These are phyloP conservation scores for Aureobasidium namibiae DNA, from an alignment of 2,329 filamentous ascomycete genomes.

Conservation along the genomic window DNA sequence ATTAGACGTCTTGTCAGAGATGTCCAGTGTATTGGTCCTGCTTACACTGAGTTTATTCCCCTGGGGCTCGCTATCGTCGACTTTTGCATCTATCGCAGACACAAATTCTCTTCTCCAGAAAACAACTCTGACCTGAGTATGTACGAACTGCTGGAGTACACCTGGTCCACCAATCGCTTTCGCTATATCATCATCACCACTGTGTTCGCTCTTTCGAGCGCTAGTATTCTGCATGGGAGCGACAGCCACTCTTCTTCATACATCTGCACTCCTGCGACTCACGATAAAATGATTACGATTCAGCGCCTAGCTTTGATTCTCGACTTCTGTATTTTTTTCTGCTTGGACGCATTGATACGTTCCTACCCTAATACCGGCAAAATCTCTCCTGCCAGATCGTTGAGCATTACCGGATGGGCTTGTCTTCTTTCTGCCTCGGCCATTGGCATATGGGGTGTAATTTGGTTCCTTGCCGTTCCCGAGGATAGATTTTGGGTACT, in stretches of 20 bases:
- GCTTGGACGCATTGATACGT: slow-evolving; percentile 16
- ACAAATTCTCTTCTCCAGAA: slow-evolving; percentile 11
- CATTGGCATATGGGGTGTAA: slow-evolving; percentile 28
- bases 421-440: slow-evolving; percentile 28
- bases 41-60: slow-evolving; percentile 20
- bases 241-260: slow-evolving; percentile 37
- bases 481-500: slow-evolving; percentile 33
- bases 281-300: slow-evolving; percentile 29
- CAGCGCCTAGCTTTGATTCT: slow-evolving; percentile 31
- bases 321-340: slow-evolving; percentile 35
- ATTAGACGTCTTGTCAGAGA: slow-evolving; percentile 33
- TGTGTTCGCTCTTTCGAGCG: slow-evolving; percentile 32
- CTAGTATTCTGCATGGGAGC: slow-evolving; percentile 29
- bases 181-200: slow-evolving; percentile 32
- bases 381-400: not conserved
- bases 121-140: slow-evolving; percentile 21
- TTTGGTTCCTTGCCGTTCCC: slow-evolving; percentile 29
- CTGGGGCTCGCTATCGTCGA: slow-evolving; percentile 22
- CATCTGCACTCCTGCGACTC: slow-evolving; percentile 38
- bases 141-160: slow-evolving; percentile 25
- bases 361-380: not conserved
- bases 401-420: slow-evolving; percentile 22
- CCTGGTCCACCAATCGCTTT: slow-evolving; percentile 27
- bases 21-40: slow-evolving; percentile 34
- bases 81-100: slow-evolving; percentile 18